Conservation (phyloP, 768 basidiomycete species). For the Trametes punicea region DNA sequence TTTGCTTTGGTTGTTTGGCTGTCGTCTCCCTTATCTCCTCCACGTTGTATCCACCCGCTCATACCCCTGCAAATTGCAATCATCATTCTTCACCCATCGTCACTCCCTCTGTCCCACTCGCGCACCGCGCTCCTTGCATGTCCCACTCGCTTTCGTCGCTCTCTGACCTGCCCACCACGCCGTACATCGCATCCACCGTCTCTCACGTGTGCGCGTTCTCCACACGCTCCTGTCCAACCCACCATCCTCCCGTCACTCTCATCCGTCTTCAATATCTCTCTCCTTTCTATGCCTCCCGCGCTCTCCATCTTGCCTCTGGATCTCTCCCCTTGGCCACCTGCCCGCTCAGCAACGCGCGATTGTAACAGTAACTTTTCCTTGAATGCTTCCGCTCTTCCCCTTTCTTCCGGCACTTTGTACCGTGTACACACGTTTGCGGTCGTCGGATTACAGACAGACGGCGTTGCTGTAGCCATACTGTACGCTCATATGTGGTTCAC, state of each 20-base stretch:
- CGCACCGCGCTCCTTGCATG: conserved; percentile 2
- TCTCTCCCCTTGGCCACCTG: neutral
- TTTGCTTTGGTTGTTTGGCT: neutral
- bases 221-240: neutral
- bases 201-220: neutral
- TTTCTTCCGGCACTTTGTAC: neutral
- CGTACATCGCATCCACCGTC: neutral
- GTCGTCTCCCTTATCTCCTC: neutral
- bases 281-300: neutral
- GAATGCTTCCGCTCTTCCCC: neutral
- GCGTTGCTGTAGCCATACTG: conserved; percentile 1
- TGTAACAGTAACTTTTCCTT: neutral
- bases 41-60: neutral
- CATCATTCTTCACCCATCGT: neutral
- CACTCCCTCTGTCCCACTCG: neutral
- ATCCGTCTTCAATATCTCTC: neutral
- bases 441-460: neutral
- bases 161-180: neutral
- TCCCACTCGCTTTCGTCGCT: conserved; percentile 1
- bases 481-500: neutral
- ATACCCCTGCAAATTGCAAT: conserved; percentile 3
- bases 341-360: neutral
- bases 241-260: neutral
- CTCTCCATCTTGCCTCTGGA: neutral
- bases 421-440: neutral